Conservation (phyloP, 1,284 basidiomycete species). For the Trichosporon sp. region DNA sequence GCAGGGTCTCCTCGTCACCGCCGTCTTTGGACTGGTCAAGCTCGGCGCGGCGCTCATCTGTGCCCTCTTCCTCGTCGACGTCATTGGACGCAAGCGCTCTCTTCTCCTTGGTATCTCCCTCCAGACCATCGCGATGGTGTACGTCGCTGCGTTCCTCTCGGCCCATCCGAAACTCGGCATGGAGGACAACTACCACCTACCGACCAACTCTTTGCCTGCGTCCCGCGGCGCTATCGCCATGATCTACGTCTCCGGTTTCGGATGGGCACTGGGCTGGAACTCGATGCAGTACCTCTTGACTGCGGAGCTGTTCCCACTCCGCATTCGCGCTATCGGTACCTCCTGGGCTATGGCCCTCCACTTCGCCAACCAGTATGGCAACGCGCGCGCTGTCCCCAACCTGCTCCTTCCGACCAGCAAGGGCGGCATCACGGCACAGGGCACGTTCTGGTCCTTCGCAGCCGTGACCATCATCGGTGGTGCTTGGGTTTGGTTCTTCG, state of each 20-base stretch:
- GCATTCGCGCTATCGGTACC: slow-evolving; percentile 23
- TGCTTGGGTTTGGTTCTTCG: slow-evolving; percentile 38
- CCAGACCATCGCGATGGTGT: slow-evolving; percentile 26
- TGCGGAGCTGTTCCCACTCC: slow-evolving; percentile 27
- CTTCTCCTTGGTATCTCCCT: slow-evolving; percentile 26
- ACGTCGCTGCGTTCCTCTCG: slow-evolving; percentile 26
- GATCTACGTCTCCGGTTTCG: slow-evolving; percentile 29
- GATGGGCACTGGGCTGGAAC: slow-evolving; percentile 27
- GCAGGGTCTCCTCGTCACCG: slow-evolving; percentile 23
- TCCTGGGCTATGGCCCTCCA: slow-evolving; percentile 24
- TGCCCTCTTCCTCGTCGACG: slow-evolving; percentile 29
- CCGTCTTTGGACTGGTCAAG: slow-evolving; percentile 30
- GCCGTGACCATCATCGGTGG: slow-evolving; percentile 33
- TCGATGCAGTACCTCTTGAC: slow-evolving; percentile 28
- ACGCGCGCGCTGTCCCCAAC: slow-evolving; percentile 29
- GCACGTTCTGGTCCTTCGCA: slow-evolving; percentile 43
- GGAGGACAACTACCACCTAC: slow-evolving; percentile 21
- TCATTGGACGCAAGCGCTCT: slow-evolving; percentile 29
- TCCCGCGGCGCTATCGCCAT: slow-evolving; percentile 23
- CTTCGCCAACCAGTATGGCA: slow-evolving; percentile 26
- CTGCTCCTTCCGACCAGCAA: slow-evolving; percentile 18
- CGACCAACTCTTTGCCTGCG: neutral
- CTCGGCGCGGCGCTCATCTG: slow-evolving; percentile 24
- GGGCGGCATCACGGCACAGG: slow-evolving; percentile 27
- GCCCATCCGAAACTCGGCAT: slow-evolving; percentile 19